Evolutionary conservation across 345 rosid genomes (phyloP), one percentile per base, ranked within the genome.

Genomic region (Linum lewisii): DNA sequence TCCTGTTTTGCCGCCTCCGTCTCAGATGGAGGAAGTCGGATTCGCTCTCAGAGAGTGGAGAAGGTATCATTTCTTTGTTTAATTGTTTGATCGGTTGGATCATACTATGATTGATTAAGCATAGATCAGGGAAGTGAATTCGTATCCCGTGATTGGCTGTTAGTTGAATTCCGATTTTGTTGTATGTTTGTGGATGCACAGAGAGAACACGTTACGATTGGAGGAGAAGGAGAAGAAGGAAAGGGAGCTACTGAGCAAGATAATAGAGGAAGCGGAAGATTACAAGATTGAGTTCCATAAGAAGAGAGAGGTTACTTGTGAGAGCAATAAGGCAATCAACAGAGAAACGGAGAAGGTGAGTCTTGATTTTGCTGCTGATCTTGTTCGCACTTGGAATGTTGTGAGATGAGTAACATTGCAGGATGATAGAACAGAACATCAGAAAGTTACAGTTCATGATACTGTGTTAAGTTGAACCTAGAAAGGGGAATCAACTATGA

Each of bases 181-280:
- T 49, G 44, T 57, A 7, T 36, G 36, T 16, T 75, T 66, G 52
- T 24, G 60, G 59, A 34, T 36, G 4, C 52, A 19, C 51, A 89
- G 97, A 65, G 72, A 79, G 58, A 89, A 89, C 65, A 90, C 82
- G 0, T 65, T 80, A 50, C 76, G 59, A 18, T 66, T 84, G 75
- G 97, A 82, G 74, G 90, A 84, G 78, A 86, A 86, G 72, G 97
- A 86, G 81, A 83, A 76, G 84, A 80, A 24, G 61, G 96, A 85
- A 65, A 89, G 77, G 51, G 92, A 78, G 68, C 11, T 70, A 66
- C n/a, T 78, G 77, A 78, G 58, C 54, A 80, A 76, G 63, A 83
- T 86, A 53, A 60, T 82, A 11, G 82, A 82, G 45, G 92, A 84
- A 69, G 90, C 95, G 3, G 71, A 76, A 34, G 86, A 77, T 14